Evolutionary conservation across 2,329 filamentous ascomycete genomes (phyloP).

Genomic region (Samsoniella hepiali): DNA sequence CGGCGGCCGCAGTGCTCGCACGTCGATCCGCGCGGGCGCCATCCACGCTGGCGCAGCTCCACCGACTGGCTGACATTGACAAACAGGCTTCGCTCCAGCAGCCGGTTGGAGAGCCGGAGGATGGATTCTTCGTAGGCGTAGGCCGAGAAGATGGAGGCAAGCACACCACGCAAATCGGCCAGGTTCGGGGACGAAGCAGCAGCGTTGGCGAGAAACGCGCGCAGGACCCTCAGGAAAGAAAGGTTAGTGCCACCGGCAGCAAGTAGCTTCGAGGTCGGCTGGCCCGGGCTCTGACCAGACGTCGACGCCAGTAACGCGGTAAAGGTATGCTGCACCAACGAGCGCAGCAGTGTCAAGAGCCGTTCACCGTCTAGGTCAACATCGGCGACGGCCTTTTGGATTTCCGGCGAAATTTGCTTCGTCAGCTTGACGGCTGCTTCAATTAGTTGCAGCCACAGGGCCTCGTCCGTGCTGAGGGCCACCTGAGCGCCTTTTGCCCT

Average conservation of each 20-base stretch:
- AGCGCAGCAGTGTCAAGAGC: constrained; percentile 66
- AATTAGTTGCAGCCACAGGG: constrained; percentile 59
- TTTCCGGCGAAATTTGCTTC: constrained; percentile 56
- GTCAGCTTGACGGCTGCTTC: constrained; percentile 62
- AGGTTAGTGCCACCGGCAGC: constrained; percentile 52
- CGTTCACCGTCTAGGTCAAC: constrained; percentile 52
- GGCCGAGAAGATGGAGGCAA: constrained; percentile 87
- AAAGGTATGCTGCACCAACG: constrained; percentile 84
- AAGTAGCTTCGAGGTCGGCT: constrained; percentile 33
- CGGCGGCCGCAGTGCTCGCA: constrained; percentile 83
- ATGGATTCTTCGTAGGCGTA: constrained; percentile 95
- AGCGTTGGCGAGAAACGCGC: constrained; percentile 82
- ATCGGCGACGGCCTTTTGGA: constrained; percentile 36
- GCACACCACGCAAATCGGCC: constrained; percentile 78
- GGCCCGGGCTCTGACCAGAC: constrained; percentile 45
- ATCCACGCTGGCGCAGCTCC: constrained; percentile 75
- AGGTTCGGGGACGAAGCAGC: constrained; percentile 79
- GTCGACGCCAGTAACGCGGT: constrained; percentile 79
- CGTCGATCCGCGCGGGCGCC: constrained; percentile 80
- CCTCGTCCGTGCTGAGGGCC: constrained; percentile 51
- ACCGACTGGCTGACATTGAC: constrained; percentile 74
- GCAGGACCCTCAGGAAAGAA: constrained; percentile 84
- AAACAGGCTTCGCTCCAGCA: constrained; percentile 87
- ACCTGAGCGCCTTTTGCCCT: constrained; percentile 46
- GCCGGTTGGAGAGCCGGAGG: constrained; percentile 75